Evolutionary conservation across 192 early-diverging fungal species (phyloP).

Genomic region (Coemansia sp.): DNA sequence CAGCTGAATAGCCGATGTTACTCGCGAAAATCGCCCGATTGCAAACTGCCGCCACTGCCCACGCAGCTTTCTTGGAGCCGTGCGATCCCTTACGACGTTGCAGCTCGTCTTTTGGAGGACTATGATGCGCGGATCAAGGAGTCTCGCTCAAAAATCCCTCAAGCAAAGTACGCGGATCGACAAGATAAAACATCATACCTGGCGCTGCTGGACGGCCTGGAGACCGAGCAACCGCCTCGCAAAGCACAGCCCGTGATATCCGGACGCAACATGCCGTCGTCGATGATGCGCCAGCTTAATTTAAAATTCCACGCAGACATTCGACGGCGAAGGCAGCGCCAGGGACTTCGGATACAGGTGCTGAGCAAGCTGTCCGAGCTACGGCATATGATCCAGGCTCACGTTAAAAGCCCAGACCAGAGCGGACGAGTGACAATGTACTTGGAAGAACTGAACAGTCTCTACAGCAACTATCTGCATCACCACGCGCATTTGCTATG

Average conservation of each 20-base stretch:
- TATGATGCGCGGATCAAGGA: conserved; percentile 9
- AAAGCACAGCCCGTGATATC: background rate
- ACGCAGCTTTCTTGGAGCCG: conserved; percentile 21
- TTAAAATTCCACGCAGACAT: conserved; percentile 24
- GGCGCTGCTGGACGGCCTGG: background rate
- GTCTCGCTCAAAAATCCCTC: background rate
- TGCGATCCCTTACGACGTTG: conserved; percentile 17
- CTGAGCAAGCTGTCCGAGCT: conserved; percentile 24
- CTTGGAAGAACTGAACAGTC: conserved; percentile 24
- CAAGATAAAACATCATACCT: background rate
- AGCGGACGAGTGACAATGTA: conserved; percentile 27
- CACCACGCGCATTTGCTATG: conserved; percentile 4
- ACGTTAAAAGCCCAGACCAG: conserved; percentile 5
- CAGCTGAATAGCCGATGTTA: no score
- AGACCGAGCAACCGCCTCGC: background rate
- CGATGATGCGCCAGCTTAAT: conserved; percentile 34
- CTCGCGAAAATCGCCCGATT: no score
- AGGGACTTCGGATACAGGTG: conserved; percentile 33
- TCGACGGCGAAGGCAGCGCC: conserved; percentile 29
- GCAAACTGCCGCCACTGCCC: no score
- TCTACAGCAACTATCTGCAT: conserved; percentile 16
- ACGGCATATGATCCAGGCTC: conserved; percentile 13
- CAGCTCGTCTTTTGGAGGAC: conserved; percentile 6
- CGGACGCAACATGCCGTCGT: conserved; percentile 39
- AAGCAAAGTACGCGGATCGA: background rate